These are phyloP conservation scores for Melaleuca alternifolia DNA, from an alignment of 345 rosid genomes.

Conservation along the genomic window DNA sequence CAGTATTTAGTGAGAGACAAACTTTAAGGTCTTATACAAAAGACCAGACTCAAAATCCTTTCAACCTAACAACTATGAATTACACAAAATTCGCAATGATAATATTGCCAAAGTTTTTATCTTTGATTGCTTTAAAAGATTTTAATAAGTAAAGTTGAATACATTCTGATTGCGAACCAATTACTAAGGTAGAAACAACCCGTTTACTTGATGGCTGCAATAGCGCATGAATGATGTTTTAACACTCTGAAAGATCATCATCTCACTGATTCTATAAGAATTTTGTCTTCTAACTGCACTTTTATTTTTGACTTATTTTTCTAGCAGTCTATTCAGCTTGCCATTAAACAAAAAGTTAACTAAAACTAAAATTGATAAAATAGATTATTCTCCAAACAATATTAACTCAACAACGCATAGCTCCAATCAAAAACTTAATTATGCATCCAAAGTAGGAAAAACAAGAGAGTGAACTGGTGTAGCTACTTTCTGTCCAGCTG, in stretches of 20 bases:
- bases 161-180: not conserved
- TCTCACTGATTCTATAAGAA: not conserved
- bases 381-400: not conserved
- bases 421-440: not conserved
- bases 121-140: not conserved
- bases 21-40: not conserved
- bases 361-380: not conserved
- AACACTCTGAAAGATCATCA: not conserved
- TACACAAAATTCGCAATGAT: not conserved
- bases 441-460: not conserved
- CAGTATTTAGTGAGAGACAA: not conserved
- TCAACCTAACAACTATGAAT: not conserved
- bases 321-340: not conserved
- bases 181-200: not conserved
- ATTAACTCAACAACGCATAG: not conserved
- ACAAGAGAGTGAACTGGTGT: not conserved
- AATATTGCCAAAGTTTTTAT: not conserved
- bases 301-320: not conserved
- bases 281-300: not conserved
- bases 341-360: not conserved
- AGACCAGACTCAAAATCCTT: not conserved
- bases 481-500: not conserved
- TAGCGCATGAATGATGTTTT: not conserved
- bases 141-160: not conserved
- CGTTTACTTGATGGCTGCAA: not conserved